phyloP scores from a whole-genome alignment of 140 eudicot genomes.

The Senecio squalidus region DNA sequence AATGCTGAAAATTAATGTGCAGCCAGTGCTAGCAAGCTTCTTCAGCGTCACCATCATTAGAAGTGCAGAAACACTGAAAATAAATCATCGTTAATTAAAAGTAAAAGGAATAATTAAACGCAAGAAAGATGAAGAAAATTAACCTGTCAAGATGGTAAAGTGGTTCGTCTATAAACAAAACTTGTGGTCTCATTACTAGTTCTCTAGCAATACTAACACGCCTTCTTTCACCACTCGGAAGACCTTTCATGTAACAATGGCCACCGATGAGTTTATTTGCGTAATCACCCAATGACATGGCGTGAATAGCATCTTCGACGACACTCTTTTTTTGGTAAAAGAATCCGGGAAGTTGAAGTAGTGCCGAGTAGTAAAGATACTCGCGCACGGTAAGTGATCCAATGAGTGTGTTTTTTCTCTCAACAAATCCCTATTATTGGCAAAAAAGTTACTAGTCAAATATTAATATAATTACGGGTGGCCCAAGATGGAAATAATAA shows the following conservation, averaged over 20 bases:
- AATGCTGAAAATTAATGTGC: constrained; percentile 82
- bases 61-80: constrained; percentile 87
- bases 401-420: constrained; percentile 76
- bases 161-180: constrained; percentile 88
- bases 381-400: constrained; percentile 91
- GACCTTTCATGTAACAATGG: constrained; percentile 87
- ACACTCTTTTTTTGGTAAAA: constrained; percentile 62
- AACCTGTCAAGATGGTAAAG: constrained; percentile 95
- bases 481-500: neutral
- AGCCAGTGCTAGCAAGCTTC: constrained; percentile 92
- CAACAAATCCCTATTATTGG: constrained; percentile 73
- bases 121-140: neutral
- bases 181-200: constrained; percentile 84
- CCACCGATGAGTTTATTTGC: constrained; percentile 92
- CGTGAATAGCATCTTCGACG: constrained; percentile 86
- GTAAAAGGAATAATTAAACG: neutral
- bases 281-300: constrained; percentile 88
- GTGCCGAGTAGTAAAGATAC: constrained; percentile 86
- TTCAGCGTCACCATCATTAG: constrained; percentile 95
- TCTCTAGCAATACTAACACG: constrained; percentile 93
- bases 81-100: neutral
- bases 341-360: constrained; percentile 97
- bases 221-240: constrained; percentile 83
- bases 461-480: neutral
- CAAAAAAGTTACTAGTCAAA: neutral